Percentiles rank a stretch among this genome's conserved stretches.
These are phyloP conservation scores for Penicillium tannophilum DNA, from an alignment of 495 filamentous ascomycete species.

Conservation along the genomic window DNA sequence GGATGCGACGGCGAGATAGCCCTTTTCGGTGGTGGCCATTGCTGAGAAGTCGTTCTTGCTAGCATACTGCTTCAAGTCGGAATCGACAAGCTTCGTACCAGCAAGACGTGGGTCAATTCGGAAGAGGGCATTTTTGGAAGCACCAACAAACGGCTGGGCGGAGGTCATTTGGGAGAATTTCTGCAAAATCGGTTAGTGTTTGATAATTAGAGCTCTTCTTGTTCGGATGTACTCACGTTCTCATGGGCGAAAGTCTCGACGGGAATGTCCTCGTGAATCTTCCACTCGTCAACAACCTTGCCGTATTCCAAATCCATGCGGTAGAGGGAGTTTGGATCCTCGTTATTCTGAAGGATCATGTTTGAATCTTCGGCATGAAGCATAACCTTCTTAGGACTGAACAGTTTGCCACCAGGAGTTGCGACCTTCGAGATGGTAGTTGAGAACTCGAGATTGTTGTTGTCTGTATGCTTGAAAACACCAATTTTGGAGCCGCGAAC, in stretches of 20 bases:
- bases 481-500: conserved; percentile 97
- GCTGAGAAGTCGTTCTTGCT: conserved; percentile 97
- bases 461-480: conserved; percentile 93
- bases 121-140: conserved; percentile 89
- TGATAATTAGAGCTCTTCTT: not conserved
- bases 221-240: conserved; percentile 52
- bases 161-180: conserved; percentile 98
- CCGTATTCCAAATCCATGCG: conserved; percentile 98
- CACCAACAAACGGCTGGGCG: conserved; percentile 91
- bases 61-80: conserved; percentile 89
- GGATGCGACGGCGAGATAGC: conserved; percentile 93
- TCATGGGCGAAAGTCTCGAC: conserved; percentile 90
- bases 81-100: conserved; percentile 90
- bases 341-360: conserved; percentile 85
- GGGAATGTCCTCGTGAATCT: conserved; percentile 95
- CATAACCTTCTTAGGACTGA: conserved; percentile 98
- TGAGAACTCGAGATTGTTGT: conserved; percentile 94
- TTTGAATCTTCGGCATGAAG: conserved; percentile 89
- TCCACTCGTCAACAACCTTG: conserved; percentile 99
- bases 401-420: conserved; percentile 82
- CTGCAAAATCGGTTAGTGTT: conserved; percentile 40
- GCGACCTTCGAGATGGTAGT: conserved; percentile 96
- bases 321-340: conserved; percentile 89
- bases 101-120: conserved; percentile 89
- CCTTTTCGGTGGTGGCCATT: conserved; percentile 90